phyloP scores from a whole-genome alignment of 345 rosid species.

The Physaria fendleri region DNA sequence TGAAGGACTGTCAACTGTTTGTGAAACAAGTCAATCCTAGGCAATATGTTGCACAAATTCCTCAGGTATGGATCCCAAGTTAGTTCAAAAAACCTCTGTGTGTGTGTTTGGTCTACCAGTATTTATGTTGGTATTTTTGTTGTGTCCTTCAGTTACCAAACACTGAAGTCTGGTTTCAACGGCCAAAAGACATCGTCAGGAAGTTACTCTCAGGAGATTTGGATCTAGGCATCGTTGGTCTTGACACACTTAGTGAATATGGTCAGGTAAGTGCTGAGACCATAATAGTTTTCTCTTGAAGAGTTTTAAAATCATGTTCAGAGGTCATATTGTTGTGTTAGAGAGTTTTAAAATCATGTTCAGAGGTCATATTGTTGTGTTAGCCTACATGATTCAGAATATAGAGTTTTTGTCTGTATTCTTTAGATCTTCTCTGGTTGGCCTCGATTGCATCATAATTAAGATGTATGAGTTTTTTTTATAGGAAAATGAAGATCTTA shows the following conservation, averaged over 20 bases:
- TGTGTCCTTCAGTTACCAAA: constrained; percentile 52
- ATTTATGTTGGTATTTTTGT: not conserved
- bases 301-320: not conserved
- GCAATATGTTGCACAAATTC: constrained; percentile 89
- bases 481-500: constrained; percentile 85
- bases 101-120: not conserved
- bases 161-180: constrained; percentile 93
- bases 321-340: too few species aligned
- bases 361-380: too few species aligned
- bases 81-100: not conserved
- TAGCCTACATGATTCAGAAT: too few species aligned
- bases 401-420: too few species aligned
- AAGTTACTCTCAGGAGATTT: constrained; percentile 86
- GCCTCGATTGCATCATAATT: constrained; percentile 1
- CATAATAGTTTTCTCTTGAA: not conserved
- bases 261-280: constrained; percentile 55
- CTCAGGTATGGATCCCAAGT: constrained; percentile 44
- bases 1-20: constrained; percentile 77
- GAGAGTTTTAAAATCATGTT: too few species aligned
- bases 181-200: constrained; percentile 85
- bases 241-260: constrained; percentile 77
- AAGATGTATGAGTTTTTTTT: constrained; percentile 14
- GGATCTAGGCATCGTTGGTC: constrained; percentile 91
- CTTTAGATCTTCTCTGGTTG: too few species aligned
- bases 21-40: constrained; percentile 92